Evolutionary conservation across 805 yeast species (phyloP), one percentile per base, ranked within the genome.

Genomic region (Torulaspora indica): DNA sequence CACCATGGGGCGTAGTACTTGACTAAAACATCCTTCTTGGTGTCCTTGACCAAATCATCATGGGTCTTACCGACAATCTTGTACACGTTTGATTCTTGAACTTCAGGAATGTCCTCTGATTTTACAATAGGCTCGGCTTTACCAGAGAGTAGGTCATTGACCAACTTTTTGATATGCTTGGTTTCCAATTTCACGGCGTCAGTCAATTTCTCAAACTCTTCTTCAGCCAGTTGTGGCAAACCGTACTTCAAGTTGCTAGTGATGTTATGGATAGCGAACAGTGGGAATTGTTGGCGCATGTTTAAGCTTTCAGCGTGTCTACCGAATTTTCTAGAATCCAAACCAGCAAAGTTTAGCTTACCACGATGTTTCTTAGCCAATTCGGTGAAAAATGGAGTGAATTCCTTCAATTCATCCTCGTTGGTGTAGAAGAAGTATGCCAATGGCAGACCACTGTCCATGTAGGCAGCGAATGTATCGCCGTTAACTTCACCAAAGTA

Each of bases 1-100:
- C 96, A 89, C 96, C 96, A 90, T 70, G 95, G 95, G 38, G 98
- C 97, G 63, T 86, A 90, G 71, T 90, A 91, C 72, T 87, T 85
- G 45, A 91, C 95, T 45, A 90, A 69, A 29, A 85, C 82, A 63
- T 85, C 91, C 70, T 80, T 83, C 15, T 54, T 60, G 41, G 63
- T 60, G 57, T 81, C 81, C 24, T 67, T 67, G 42, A 87, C 76
- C 47, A 87, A 69, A 27, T 75, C 78, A 40, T 85, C 83, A 69
- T 87, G 93, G 61, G 81, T 87, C 70, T 80, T 77, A 55, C 88
- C 95, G 49, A 91, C 97, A 55, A 91, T 75, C 60, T 78, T 82
- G 64, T 73, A 72, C 37, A 84, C 91, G 42, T 83, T 79, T 40
- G 78, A 75, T 58, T 82, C 85, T 74, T 91, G 96, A 44, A 69